Base-by-base conservation (phyloP, 495 filamentous ascomycete genomes). In the Paragyromitra xinjiangensis region DNA sequence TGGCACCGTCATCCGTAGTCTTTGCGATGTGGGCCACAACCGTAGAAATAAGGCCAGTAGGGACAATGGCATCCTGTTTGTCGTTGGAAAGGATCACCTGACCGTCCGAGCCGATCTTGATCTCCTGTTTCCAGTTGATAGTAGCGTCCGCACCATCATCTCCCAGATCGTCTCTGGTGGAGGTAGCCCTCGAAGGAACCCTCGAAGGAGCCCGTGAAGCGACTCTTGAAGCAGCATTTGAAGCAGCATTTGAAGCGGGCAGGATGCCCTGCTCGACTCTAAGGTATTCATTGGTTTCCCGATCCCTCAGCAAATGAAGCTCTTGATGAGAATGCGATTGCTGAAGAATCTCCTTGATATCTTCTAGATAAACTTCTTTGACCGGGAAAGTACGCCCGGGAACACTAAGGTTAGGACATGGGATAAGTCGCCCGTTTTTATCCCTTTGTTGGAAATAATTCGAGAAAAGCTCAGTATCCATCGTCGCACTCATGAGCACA, bases 401-500 rank as follows among this genome's bases (percentile, higher is more conserved):
- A 14, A 91, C 85, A 42, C 79, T 84, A 44, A 91, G 69, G 44
- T 85, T 83, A 14, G 89, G 88, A 69, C 88, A 90, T 51, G 64
- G 73, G n/a, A 83, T 48, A 42, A 77, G 55, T 29, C 75, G 65
- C 26, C 84, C 83, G 44, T 84, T 79, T 24, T 66, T 48, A 26
- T 79, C 75, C 48, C 73, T 77, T 59, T 82, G 81, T 34, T 72
- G 58, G 77, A 90, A 90, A 73, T 90, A 90, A 3, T 84, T 83
- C 1, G 88, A 83, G 75, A 90, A 89, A 4, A 88, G 83, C 51
- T 88, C 84, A 9, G 87, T 85, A 75, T 89, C 85, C 73, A 90
- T 82, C 2, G 89, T 89, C 14, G 89, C 89, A 81, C 87, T 89
- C 89, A 90, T 90, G 29, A 90, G 83, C 9, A 89, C 83, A 34